Evolutionary conservation across 2,329 filamentous ascomycete species (phyloP).

Genomic region (Periconia sp.): DNA sequence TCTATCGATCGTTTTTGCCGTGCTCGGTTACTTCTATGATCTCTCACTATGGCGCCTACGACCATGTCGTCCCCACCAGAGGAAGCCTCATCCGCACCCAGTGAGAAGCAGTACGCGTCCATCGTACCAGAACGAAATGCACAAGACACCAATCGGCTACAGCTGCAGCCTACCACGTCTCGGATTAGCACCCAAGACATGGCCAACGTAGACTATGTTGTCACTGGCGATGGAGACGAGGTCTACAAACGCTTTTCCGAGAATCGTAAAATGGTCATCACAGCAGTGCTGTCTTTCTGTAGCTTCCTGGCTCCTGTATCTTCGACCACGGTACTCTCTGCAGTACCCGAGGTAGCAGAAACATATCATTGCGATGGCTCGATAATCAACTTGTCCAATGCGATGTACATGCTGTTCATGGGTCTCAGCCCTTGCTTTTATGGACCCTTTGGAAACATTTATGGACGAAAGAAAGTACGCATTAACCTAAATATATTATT

Average conservation of each 20-base stretch:
- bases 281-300: slow-evolving; percentile 73
- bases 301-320: slow-evolving; percentile 78
- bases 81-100: slow-evolving; percentile 13
- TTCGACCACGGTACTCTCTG: slow-evolving; percentile 74
- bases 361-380: slow-evolving; percentile 70
- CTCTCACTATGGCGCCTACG: slow-evolving; percentile 34
- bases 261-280: slow-evolving; percentile 69
- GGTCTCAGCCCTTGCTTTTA: slow-evolving; percentile 68
- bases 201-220: slow-evolving; percentile 31
- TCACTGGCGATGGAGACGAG: slow-evolving; percentile 51
- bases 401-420: slow-evolving; percentile 77
- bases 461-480: slow-evolving; percentile 56
- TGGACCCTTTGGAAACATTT: slow-evolving; percentile 67
- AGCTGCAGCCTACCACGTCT: slow-evolving; percentile 41
- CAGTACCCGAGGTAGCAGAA: slow-evolving; percentile 73
- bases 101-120: slow-evolving; percentile 38
- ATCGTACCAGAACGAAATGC: slow-evolving; percentile 24
- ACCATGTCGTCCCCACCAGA: slow-evolving; percentile 24
- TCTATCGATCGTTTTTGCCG: too few species aligned
- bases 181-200: slow-evolving; percentile 41
- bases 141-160: slow-evolving; percentile 21
- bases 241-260: slow-evolving; percentile 69
- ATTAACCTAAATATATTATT: slow-evolving; percentile 7
- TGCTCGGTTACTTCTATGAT: too few species aligned
- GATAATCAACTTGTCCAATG: slow-evolving; percentile 76